Evolutionary conservation across 2,329 filamentous ascomycete species (phyloP).

Genomic region (Nigrospora oryzae): DNA sequence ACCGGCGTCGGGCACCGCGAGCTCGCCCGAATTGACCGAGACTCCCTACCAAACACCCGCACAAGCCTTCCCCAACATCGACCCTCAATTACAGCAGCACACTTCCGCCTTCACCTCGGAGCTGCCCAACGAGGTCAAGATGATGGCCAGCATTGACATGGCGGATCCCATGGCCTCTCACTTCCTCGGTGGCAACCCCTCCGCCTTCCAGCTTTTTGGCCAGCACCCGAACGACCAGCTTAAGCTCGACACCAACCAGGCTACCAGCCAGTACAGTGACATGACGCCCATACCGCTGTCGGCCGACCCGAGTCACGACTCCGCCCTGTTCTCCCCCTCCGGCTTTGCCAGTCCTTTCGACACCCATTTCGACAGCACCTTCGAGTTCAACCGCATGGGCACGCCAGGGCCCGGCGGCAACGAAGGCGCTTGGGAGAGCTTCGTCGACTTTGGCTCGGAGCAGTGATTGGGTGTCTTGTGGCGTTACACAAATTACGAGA

Average conservation of each 20-base stretch:
- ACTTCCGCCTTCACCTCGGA: slow-evolving; percentile 31
- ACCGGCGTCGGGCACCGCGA: slow-evolving; percentile 11
- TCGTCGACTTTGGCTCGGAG: slow-evolving; percentile 20
- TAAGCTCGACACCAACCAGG: neutral
- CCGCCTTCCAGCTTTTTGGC: slow-evolving; percentile 11
- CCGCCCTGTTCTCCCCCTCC: slow-evolving; percentile 9
- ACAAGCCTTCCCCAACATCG: slow-evolving; percentile 14
- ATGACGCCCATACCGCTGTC: slow-evolving; percentile 1
- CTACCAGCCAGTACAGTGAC: neutral
- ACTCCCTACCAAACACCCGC: slow-evolving; percentile 17
- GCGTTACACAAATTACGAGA: too few species aligned
- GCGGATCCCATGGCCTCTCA: slow-evolving; percentile 18
- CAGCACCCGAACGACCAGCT: slow-evolving; percentile 7
- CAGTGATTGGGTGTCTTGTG: slow-evolving; percentile 6
- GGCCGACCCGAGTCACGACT: slow-evolving; percentile 1
- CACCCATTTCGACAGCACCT: slow-evolving; percentile 3
- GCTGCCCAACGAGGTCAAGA: slow-evolving; percentile 31
- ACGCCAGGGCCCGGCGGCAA: slow-evolving; percentile 11
- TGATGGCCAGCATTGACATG: slow-evolving; percentile 27
- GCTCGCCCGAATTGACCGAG: slow-evolving; percentile 10
- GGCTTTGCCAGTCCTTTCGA: slow-evolving; percentile 6
- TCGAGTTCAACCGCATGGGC: slow-evolving; percentile 8
- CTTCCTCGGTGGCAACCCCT: slow-evolving; percentile 14
- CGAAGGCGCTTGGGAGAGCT: slow-evolving; percentile 17
- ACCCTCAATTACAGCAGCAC: slow-evolving; percentile 15